A percentile compares a stretch with the other conserved stretches of the same genome.
These are phyloP conservation scores for Theileria annulata DNA, from an alignment of 169 alveolate genomes.

Conservation along the genomic window DNA sequence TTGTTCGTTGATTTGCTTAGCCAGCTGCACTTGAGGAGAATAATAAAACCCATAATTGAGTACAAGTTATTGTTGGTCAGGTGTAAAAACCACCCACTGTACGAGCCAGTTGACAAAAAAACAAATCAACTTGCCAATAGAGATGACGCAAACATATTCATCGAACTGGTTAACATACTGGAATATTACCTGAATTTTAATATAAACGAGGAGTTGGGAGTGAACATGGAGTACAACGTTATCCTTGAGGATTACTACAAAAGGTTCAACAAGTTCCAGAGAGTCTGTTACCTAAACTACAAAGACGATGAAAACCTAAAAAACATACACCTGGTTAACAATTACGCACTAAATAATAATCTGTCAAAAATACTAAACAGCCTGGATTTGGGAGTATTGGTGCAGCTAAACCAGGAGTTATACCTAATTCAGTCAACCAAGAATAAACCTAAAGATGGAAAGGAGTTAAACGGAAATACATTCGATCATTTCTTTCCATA, in stretches of 20 bases:
- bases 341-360: slow-evolving; percentile 10
- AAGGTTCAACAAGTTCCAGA: slow-evolving; percentile 52
- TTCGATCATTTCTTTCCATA: slow-evolving; percentile 17
- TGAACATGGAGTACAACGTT: slow-evolving; percentile 47
- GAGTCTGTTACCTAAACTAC: slow-evolving; percentile 52
- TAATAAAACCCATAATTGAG: slow-evolving; percentile 59
- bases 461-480: background rate
- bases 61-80: slow-evolving; percentile 54
- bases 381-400: background rate
- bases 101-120: slow-evolving; percentile 30
- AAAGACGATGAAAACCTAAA: slow-evolving; percentile 42
- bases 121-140: background rate
- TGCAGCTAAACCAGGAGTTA: slow-evolving; percentile 12
- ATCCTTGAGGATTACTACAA: slow-evolving; percentile 50
- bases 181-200: slow-evolving; percentile 55
- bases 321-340: slow-evolving; percentile 41
- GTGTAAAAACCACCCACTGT: slow-evolving; percentile 50
- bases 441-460: background rate
- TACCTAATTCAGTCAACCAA: slow-evolving; percentile 7
- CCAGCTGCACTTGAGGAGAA: slow-evolving; percentile 57
- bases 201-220: slow-evolving; percentile 66
- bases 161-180: slow-evolving; percentile 45
- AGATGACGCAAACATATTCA: slow-evolving; percentile 35
- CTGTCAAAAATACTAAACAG: background rate
- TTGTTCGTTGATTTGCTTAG: slow-evolving; percentile 50